Conservation (phyloP, 805 yeast genomes). For the Candida railenensis region DNA sequence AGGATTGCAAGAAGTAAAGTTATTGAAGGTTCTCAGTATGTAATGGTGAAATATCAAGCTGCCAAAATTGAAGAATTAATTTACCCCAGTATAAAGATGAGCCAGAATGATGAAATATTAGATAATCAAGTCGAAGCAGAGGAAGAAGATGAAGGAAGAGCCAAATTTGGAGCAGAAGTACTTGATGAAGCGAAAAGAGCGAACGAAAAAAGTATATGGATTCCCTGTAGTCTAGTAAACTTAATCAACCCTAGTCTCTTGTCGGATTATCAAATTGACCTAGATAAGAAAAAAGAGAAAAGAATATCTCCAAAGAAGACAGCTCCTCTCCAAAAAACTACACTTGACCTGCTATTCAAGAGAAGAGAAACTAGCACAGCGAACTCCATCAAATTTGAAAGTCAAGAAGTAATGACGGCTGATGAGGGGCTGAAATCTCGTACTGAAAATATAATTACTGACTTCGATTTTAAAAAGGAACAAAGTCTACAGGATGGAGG, state of each 20-base stretch:
- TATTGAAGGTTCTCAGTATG: constrained; percentile 13
- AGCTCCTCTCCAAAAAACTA: constrained; percentile 21
- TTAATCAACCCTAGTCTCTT: constrained; percentile 15
- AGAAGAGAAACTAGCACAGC: too few relatives aligned
- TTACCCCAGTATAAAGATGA: not conserved
- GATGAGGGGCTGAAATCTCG: too few relatives aligned
- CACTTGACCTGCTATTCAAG: constrained; percentile 17
- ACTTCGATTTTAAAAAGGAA: too few relatives aligned
- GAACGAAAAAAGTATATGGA: constrained; percentile 11
- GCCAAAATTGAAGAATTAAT: constrained; percentile 9
- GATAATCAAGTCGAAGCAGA: not conserved
- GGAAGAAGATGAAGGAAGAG: not conserved
- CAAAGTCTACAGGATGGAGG: too few relatives aligned
- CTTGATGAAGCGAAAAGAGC: not conserved
- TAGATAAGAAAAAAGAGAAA: constrained; percentile 7
- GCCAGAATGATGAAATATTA: not conserved
- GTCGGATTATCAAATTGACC: not conserved
- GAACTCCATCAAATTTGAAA: too few relatives aligned
- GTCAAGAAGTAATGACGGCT: too few relatives aligned
- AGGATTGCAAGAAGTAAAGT: constrained; percentile 12
- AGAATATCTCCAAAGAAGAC: constrained; percentile 13
- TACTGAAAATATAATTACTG: too few relatives aligned
- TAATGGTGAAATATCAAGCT: constrained; percentile 19
- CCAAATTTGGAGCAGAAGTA: not conserved
- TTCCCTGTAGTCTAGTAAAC: constrained; percentile 19